Conservation (phyloP, 1,284 basidiomycete genomes). For the Trametes versicolor region DNA sequence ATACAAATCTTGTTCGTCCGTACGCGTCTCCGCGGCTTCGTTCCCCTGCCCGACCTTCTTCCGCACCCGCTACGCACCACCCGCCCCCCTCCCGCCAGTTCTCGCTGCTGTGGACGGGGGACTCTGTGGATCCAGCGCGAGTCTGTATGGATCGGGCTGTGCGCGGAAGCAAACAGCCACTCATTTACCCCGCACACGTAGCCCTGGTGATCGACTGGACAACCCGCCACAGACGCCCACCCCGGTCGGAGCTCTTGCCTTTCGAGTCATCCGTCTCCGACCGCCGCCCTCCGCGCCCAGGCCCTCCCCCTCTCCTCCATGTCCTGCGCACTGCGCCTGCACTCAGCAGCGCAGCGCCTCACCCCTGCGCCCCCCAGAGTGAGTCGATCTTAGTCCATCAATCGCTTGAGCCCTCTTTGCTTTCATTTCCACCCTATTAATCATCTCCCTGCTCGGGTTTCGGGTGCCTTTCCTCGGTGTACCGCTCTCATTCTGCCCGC, state of each 20-base stretch:
- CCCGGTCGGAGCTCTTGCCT: slow-evolving; percentile 24
- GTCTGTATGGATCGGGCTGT: slow-evolving; percentile 15
- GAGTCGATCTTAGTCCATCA: slow-evolving; percentile 12
- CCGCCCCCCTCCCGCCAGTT: slow-evolving; percentile 6
- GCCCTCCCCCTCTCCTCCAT: background rate
- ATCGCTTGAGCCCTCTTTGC: slow-evolving; percentile 5
- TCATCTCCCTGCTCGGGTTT: background rate
- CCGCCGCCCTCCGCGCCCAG: slow-evolving; percentile 9
- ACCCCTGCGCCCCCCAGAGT: slow-evolving; percentile 2
- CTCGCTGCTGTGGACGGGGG: background rate
- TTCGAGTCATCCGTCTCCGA: slow-evolving; percentile 27
- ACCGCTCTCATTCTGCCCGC: background rate
- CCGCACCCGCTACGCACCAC: slow-evolving; percentile 18
- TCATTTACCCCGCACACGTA: slow-evolving; percentile 30
- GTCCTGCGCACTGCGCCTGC: background rate
- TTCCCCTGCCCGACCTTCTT: slow-evolving; percentile 25
- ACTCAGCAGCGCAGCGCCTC: background rate
- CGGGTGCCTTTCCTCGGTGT: background rate
- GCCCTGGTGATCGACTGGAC: slow-evolving; percentile 28
- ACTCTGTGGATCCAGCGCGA: background rate
- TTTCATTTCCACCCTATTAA: slow-evolving; percentile 7
- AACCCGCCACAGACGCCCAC: slow-evolving; percentile 19
- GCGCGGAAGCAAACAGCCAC: slow-evolving; percentile 26
- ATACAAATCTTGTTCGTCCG: slow-evolving; percentile 24
- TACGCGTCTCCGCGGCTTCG: slow-evolving; percentile 26